phyloP scores from a whole-genome alignment of 2,329 filamentous ascomycete species.

The Emmonsia crescens region DNA sequence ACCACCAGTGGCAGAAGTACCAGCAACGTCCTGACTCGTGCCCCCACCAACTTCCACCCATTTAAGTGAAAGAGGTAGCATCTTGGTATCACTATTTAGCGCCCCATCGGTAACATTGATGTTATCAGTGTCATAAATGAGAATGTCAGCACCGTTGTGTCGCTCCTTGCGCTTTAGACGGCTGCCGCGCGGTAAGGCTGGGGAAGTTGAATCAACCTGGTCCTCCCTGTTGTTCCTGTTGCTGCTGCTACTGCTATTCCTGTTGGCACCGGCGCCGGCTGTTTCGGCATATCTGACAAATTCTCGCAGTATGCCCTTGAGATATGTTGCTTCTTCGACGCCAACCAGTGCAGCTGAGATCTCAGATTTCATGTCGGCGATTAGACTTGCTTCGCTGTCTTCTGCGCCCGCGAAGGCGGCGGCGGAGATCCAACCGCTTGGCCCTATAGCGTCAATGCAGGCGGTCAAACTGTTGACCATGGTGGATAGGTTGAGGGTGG shows the following conservation, averaged over 20 bases:
- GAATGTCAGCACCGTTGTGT: slow-evolving; percentile 28
- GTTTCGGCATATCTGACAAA: slow-evolving; percentile 32
- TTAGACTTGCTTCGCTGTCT: slow-evolving; percentile 33
- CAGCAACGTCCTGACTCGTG: slow-evolving; percentile 41
- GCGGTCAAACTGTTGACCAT: slow-evolving; percentile 34
- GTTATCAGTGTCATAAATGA: slow-evolving; percentile 13
- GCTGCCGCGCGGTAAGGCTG: slow-evolving; percentile 14
- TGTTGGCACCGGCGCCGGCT: not conserved
- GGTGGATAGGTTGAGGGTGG: slow-evolving; percentile 27
- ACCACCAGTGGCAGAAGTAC: slow-evolving; percentile 35
- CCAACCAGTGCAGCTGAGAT: slow-evolving; percentile 38
- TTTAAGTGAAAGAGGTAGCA: slow-evolving; percentile 4
- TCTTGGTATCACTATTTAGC: slow-evolving; percentile 19
- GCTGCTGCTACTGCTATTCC: not conserved
- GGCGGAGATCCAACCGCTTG: slow-evolving; percentile 37
- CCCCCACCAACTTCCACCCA: slow-evolving; percentile 1
- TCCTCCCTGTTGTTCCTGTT: not conserved
- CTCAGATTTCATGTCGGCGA: slow-evolving; percentile 39
- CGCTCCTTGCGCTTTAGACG: slow-evolving; percentile 25
- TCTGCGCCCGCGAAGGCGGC: slow-evolving; percentile 23
- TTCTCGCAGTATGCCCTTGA: slow-evolving; percentile 38
- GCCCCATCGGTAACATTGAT: not conserved
- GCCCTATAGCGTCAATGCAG: slow-evolving; percentile 38
- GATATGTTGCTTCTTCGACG: slow-evolving; percentile 37
- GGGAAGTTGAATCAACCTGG: slow-evolving; percentile 8